Percentiles rank a stretch among this genome's conserved stretches.
Evolutionary conservation across 495 filamentous ascomycete species (phyloP).

Genomic region (Tetracladium marchalianum): DNA sequence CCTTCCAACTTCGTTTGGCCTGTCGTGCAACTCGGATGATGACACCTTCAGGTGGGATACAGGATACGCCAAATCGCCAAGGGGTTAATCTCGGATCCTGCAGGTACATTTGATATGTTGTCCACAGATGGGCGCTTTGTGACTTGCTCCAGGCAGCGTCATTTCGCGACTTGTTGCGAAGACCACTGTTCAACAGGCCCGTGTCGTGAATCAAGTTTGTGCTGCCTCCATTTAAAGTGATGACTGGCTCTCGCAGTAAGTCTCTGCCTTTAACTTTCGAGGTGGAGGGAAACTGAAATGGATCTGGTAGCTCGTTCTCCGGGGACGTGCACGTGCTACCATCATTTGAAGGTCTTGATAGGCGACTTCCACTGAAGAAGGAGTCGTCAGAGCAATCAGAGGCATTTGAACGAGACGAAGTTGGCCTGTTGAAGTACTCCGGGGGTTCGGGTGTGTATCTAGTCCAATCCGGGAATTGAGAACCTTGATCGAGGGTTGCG

Average conservation of each 20-base stretch:
- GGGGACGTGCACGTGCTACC: conserved; percentile 29
- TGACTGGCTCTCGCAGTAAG: background rate
- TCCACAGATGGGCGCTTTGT: conserved; percentile 92
- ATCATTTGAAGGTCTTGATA: conserved; percentile 37
- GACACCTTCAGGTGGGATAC: conserved; percentile 80
- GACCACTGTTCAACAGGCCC: conserved; percentile 1
- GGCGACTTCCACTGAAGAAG: conserved; percentile 19
- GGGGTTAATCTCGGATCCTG: conserved; percentile 90
- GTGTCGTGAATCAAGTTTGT: background rate
- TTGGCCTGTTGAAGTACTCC: conserved; percentile 11
- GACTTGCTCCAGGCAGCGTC: conserved; percentile 60
- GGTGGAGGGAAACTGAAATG: conserved; percentile 15
- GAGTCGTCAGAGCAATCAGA: conserved; percentile 21
- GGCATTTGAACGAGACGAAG: conserved; percentile 10
- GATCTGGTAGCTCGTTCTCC: conserved; percentile 25
- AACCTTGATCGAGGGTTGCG: background rate
- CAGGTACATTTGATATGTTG: conserved; percentile 76
- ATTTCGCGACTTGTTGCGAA: conserved; percentile 16
- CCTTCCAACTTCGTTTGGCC: conserved; percentile 77
- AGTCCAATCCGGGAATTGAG: conserved; percentile 16
- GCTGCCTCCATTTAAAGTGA: background rate
- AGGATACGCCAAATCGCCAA: conserved; percentile 80
- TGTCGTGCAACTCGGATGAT: conserved; percentile 80
- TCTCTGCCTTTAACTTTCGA: conserved; percentile 14
- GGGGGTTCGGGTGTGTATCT: conserved; percentile 8